Base-by-base conservation (phyloP, 495 filamentous ascomycete genomes). In the Xylaria longipes region DNA sequence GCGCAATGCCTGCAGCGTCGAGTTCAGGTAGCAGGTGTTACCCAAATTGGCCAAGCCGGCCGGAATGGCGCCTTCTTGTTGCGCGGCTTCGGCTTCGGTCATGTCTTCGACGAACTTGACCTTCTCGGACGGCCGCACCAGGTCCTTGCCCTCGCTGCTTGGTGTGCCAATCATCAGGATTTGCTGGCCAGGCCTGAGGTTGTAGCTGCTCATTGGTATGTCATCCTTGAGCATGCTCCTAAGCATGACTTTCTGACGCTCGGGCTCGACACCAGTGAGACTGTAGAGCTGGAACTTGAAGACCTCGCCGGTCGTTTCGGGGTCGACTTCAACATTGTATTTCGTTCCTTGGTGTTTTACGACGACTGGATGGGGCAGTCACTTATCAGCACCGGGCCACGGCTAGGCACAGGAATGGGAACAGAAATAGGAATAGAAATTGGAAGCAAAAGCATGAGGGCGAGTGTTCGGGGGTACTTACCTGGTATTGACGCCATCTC, bases 121-220 rank as follows among this genome's bases (percentile, higher is more conserved):
- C 71, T 86, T 86, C 80, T 97, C 93, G 74, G 91, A 94, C 9
- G 97, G 97, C 31, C 90, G 87, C 69, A 88, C 87, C 60, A 97
- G 84, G 11, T 83, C 87, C 50, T 87, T 87, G 37, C 82, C 88
- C 31, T 86, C 87, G 17, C 73, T 74, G 17, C 91, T 89, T 2
- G 96, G 93, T 3, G 93, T 97, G 20, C 97, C 96, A 90, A 99
- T 93, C 93, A 99, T 97, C 91, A 97, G 97, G 80, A 98, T 93
- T 7, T 84, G 89, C 77, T 97, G 93, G 61, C 93, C 91, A 9
- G 92, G 86, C 85, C 97, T 98, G 72, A 96, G 87, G 67, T 90
- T 91, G 70, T 98, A 86, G 71, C 88, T 92, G 73, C 91, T 91
- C 78, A 99, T 87, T 60, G 92, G 91, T 46, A 93, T 91, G 73